A percentile compares a stretch with the other conserved stretches of the same genome.
These are phyloP conservation scores for Solanum dulcamara DNA, from an alignment of 257 asterid species.

Conservation along the genomic window DNA sequence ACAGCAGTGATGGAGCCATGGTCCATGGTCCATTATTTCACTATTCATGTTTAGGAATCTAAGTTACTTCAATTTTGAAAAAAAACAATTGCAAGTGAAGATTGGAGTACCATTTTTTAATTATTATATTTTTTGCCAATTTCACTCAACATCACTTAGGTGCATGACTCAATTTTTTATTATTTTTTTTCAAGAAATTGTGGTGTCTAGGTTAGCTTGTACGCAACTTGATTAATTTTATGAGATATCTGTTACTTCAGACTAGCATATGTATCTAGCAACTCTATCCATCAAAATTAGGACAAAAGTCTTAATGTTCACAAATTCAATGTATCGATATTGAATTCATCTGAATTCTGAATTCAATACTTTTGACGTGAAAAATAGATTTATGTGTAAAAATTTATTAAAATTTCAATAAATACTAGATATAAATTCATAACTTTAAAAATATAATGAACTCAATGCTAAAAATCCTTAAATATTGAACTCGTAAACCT, in stretches of 20 bases:
- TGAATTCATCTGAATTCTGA: too few species aligned
- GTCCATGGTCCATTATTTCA: background rate
- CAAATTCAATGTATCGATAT: background rate
- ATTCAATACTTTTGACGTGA: background rate
- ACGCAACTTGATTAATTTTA: background rate
- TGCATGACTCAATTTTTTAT: background rate
- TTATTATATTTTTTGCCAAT: background rate
- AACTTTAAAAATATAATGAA: background rate
- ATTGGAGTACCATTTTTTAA: background rate
- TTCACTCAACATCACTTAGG: background rate
- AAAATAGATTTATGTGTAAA: background rate
- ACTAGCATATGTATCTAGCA: background rate
- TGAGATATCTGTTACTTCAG: rapidly evolving
- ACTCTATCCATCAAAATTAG: rapidly evolving
- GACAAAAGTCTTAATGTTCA: background rate
- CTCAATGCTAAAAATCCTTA: background rate
- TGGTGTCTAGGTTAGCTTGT: background rate
- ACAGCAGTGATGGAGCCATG: background rate
- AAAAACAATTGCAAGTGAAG: background rate
- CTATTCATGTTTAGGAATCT: background rate
- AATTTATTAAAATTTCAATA: background rate
- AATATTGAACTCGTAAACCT: background rate
- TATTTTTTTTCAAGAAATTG: rapidly evolving
- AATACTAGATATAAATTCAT: background rate
- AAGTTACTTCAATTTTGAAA: background rate